Percentiles rank a stretch among this genome's conserved stretches.
Evolutionary conservation across 2,329 filamentous ascomycete species (phyloP).

Genomic region (Botrytis fragariae): DNA sequence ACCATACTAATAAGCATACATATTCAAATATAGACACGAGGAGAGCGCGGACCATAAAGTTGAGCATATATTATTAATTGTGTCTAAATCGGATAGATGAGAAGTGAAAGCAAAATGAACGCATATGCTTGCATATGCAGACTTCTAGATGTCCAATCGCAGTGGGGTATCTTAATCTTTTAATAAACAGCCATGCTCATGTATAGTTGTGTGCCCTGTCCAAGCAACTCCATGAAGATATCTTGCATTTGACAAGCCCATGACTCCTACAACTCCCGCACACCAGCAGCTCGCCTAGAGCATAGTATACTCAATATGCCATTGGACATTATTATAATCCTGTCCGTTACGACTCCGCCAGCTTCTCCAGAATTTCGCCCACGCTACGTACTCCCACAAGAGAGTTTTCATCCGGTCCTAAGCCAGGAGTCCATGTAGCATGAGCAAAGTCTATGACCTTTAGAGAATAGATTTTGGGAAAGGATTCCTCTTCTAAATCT

Average conservation of each 20-base stretch:
- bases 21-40: neutral
- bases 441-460: conserved; percentile 98
- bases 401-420: conserved; percentile 82
- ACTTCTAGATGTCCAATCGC: conserved; percentile 18
- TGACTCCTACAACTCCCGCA: conserved; percentile 14
- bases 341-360: conserved; percentile 22
- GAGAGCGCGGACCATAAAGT: neutral
- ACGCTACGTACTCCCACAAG: conserved; percentile 72
- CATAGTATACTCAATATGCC: conserved; percentile 1
- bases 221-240: conserved; percentile 16
- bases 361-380: conserved; percentile 65
- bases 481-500: conserved; percentile 53
- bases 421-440: conserved; percentile 73
- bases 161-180: conserved; percentile 18
- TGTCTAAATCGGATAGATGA: conserved; percentile 3
- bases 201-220: conserved; percentile 17
- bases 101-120: conserved; percentile 7
- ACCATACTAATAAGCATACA: neutral
- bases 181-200: conserved; percentile 20
- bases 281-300: neutral
- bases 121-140: conserved; percentile 14
- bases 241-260: conserved; percentile 17
- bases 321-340: neutral
- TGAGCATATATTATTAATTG: neutral
- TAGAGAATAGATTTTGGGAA: conserved; percentile 69